A percentile compares a stretch with the other conserved stretches of the same genome.
phyloP scores from a whole-genome alignment of 306 rosid species.

The Rosa lucieae region DNA sequence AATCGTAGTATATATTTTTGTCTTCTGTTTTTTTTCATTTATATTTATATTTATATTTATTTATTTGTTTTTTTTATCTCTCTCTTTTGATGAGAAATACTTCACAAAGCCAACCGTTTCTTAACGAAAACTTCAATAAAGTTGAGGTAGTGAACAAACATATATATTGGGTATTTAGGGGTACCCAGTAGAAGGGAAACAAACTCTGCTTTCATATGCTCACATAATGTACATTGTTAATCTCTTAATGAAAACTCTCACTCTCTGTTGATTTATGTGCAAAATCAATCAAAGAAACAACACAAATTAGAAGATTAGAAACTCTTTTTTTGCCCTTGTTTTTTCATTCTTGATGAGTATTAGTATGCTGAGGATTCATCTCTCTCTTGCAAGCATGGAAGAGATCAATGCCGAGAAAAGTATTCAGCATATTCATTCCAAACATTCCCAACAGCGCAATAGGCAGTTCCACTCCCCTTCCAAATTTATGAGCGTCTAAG shows the following conservation, averaged over 20 bases:
- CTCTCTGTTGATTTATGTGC: constrained; percentile 6
- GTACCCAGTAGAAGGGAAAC: constrained; percentile 3
- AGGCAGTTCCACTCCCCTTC: constrained; percentile 78
- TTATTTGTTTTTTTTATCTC: too few relatives aligned
- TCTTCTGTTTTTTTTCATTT: too few relatives aligned
- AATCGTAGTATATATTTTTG: too few relatives aligned
- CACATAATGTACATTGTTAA: constrained; percentile 2
- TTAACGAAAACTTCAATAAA: background rate
- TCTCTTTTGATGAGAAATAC: too few relatives aligned
- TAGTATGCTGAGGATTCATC: constrained; percentile 29
- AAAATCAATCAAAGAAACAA: constrained; percentile 23
- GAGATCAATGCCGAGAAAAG: constrained; percentile 85
- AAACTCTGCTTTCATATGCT: background rate
- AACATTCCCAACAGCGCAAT: constrained; percentile 85
- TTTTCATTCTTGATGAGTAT: constrained; percentile 43
- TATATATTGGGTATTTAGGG: background rate
- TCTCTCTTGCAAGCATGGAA: constrained; percentile 71
- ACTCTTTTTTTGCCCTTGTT: constrained; percentile 5
- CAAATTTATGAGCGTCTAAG: constrained; percentile 70
- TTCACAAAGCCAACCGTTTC: too few relatives aligned
- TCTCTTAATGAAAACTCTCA: background rate
- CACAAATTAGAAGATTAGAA: background rate
- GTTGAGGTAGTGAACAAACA: background rate
- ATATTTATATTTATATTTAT: too few relatives aligned
- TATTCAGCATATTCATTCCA: constrained; percentile 82